Evolutionary conservation across 2,329 filamentous ascomycete species (phyloP).

Genomic region (Lecanosticta acicola): DNA sequence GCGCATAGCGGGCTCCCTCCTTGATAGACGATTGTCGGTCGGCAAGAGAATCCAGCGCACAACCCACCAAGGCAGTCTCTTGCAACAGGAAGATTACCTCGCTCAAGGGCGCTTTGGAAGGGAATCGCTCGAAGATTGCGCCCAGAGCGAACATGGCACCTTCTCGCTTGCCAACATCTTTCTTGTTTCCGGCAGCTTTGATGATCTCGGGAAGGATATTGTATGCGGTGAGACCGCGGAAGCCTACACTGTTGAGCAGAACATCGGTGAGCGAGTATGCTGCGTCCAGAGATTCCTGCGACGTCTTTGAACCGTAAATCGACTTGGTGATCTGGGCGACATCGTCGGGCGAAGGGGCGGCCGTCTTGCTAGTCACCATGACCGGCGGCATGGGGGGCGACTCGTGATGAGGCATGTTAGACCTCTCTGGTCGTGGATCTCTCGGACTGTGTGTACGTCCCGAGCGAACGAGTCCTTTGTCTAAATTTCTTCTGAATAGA

Average conservation of each 20-base stretch:
- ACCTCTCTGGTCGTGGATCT: background rate
- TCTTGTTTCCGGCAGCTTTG: constrained; percentile 88
- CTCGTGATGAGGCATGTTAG: constrained; percentile 46
- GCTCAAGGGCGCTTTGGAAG: constrained; percentile 66
- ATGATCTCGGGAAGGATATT: constrained; percentile 58
- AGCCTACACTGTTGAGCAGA: constrained; percentile 60
- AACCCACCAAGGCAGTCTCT: constrained; percentile 65
- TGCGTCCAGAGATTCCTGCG: constrained; percentile 54
- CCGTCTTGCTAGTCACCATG: constrained; percentile 41
- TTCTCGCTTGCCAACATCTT: constrained; percentile 77
- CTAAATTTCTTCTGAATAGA: background rate
- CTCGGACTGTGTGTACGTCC: background rate
- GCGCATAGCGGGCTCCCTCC: constrained; percentile 87
- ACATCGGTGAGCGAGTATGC: constrained; percentile 60
- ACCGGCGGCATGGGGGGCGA: constrained; percentile 46
- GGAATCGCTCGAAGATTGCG: constrained; percentile 86
- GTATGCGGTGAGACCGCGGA: constrained; percentile 57
- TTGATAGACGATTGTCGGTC: constrained; percentile 87
- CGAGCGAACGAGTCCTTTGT: background rate
- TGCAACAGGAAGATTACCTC: constrained; percentile 80
- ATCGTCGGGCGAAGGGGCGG: constrained; percentile 44
- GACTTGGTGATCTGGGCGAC: constrained; percentile 39
- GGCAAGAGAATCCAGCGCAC: constrained; percentile 75
- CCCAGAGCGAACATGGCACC: constrained; percentile 92
- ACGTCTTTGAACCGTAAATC: constrained; percentile 48